Evolutionary conservation across 1,139 yeast species (phyloP).

Genomic region (Lodderomyces beijingensis): DNA sequence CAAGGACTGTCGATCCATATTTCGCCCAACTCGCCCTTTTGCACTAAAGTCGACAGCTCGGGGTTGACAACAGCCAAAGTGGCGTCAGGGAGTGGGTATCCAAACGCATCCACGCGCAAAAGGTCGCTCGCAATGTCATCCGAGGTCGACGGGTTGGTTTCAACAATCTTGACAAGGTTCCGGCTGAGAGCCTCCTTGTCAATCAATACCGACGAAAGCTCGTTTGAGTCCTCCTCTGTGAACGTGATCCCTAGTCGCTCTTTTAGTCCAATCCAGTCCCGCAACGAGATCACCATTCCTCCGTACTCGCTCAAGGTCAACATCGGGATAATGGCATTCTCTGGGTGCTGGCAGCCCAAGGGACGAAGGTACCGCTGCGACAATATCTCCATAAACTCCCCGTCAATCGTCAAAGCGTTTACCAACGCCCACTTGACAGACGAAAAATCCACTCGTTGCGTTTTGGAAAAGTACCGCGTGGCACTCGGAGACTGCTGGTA

Average conservation of each 20-base stretch:
- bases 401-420: slow-evolving; percentile 87
- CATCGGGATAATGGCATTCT: slow-evolving; percentile 83
- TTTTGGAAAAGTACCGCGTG: slow-evolving; percentile 75
- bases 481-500: slow-evolving; percentile 87
- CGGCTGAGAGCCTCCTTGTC: slow-evolving; percentile 79
- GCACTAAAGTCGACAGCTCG: slow-evolving; percentile 67
- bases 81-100: slow-evolving; percentile 91
- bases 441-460: slow-evolving; percentile 72
- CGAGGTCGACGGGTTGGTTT: slow-evolving; percentile 54
- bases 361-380: slow-evolving; percentile 93
- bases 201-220: slow-evolving; percentile 65
- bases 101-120: slow-evolving; percentile 84
- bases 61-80: slow-evolving; percentile 93
- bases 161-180: slow-evolving; percentile 69
- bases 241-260: slow-evolving; percentile 52
- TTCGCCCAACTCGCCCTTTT: slow-evolving; percentile 85
- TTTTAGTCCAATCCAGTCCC: slow-evolving; percentile 82
- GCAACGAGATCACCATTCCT: slow-evolving; percentile 87
- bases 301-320: slow-evolving; percentile 90
- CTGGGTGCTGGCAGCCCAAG: slow-evolving; percentile 75
- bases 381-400: slow-evolving; percentile 85
- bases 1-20: slow-evolving; percentile 95
- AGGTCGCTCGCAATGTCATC: slow-evolving; percentile 47
- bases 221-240: slow-evolving; percentile 30
- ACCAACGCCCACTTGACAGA: slow-evolving; percentile 86